phyloP scores from a whole-genome alignment of 768 basidiomycete genomes.

The Kwoniella sp. region DNA sequence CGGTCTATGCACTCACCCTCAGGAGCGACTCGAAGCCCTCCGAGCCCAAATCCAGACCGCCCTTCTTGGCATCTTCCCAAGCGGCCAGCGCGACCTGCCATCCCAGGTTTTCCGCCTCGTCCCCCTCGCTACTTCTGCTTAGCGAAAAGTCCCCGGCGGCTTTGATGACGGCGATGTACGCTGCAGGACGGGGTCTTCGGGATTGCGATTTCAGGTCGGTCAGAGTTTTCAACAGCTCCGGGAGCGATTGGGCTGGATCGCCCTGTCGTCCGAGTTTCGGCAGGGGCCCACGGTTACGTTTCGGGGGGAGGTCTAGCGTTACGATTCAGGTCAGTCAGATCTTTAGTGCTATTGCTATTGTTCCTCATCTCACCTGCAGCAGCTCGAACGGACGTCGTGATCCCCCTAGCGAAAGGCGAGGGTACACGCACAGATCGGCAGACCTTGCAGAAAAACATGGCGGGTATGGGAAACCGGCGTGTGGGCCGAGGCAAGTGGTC shows the following conservation, averaged over 20 bases:
- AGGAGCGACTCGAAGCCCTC: conserved; percentile 67
- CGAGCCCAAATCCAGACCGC: conserved; percentile 39
- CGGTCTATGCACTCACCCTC: conserved; percentile 58
- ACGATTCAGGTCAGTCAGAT: not conserved
- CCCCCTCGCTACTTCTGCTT: conserved; percentile 5
- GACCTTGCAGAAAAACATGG: conserved; percentile 15
- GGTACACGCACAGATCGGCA: not conserved
- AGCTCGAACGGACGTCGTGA: not conserved
- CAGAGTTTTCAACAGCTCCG: conserved; percentile 23
- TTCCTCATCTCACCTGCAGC: not conserved
- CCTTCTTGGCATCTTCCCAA: conserved; percentile 38
- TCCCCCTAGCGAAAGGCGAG: not conserved
- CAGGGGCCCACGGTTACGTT: conserved; percentile 3
- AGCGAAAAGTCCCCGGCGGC: conserved; percentile 35
- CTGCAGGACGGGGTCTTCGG: conserved; percentile 27
- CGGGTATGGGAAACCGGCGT: too few relatives aligned
- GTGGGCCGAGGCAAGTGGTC: too few relatives aligned
- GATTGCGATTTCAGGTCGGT: conserved; percentile 15
- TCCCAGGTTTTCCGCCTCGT: conserved; percentile 11
- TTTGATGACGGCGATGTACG: conserved; percentile 34
- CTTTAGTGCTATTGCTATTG: too few relatives aligned
- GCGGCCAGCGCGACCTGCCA: conserved; percentile 37
- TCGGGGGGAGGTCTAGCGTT: not conserved
- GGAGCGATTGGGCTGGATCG: conserved; percentile 12
- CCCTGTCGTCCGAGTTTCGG: conserved; percentile 20